Evolutionary conservation across 129 eudicot genomes (phyloP), one percentile per base, ranked within the genome.

Genomic region (Artemisia argyi): DNA sequence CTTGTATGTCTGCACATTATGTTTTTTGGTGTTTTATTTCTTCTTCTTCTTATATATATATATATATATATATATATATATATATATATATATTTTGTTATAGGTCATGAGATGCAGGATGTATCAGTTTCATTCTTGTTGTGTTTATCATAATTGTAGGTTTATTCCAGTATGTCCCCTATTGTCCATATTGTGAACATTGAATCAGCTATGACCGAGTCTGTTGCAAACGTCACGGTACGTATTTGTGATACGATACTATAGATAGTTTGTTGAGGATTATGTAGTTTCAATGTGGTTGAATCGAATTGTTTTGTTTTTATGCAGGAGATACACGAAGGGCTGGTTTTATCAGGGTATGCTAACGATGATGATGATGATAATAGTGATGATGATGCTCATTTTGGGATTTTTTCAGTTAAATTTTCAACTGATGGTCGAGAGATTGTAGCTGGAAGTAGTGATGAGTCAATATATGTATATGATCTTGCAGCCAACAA

Each of bases 351-450:
- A 72, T 83, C 98, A 20, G 84, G 80, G 65, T 81, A 47, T 50
- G 77, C 65, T 54, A 75, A 66, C 47, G 83, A 75, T 13, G 87
- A 79, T 26, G 79, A 74, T 54, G 78, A 87, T 26, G 79, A 74
- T 54, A 77, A 87, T 24, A 78, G 82, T 58, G 79, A 74, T 54
- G 78, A 87, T 24, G 80, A 83, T 58, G 79, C 82, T 69, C 44
- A 85, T 62, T 89, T 89, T 78, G 96, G 95, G 61, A 89, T 92
- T 35, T 92, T 92, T 69, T 89, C 98, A 13, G 91, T 92, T 10
- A 92, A 92, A 54, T 92, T 92, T 75, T 89, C 98, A 13, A 92
- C 79, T 5, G 98, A 92, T 80, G 98, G 98, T 67, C 83, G 95
- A 66, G 98, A 92, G 64, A 79, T 92, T 78, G 96, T 92, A 16